Evolutionary conservation across 2,329 filamentous ascomycete genomes (phyloP).

Genomic region (Colletotrichum nymphaeae): DNA sequence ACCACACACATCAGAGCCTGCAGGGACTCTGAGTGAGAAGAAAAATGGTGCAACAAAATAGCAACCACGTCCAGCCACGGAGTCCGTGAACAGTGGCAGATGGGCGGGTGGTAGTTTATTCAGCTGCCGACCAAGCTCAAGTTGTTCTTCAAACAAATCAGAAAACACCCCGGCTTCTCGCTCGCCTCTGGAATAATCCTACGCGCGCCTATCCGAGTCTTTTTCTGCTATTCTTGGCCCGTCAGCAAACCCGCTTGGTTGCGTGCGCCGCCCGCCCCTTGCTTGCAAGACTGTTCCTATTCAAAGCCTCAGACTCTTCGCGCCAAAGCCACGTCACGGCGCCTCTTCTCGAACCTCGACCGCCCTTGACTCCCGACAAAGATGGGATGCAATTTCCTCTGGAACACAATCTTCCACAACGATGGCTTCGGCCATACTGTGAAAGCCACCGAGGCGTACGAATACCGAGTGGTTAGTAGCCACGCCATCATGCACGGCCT

Average conservation of each 20-base stretch:
- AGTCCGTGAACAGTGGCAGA: background rate
- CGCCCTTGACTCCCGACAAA: conserved; percentile 11
- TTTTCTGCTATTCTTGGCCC: conserved; percentile 9
- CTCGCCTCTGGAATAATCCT: background rate
- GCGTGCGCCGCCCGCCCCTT: conserved; percentile 1
- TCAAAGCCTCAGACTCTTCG: background rate
- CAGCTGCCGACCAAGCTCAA: background rate
- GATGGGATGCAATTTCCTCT: background rate
- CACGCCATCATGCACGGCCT: conserved; percentile 1
- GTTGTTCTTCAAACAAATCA: background rate
- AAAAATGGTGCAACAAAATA: background rate
- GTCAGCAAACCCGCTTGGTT: conserved; percentile 1
- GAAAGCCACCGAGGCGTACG: background rate
- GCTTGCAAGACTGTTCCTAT: background rate
- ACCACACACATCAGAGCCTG: background rate
- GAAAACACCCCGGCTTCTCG: background rate
- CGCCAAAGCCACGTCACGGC: conserved; percentile 13
- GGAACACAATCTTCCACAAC: conserved; percentile 2
- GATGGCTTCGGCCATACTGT: conserved; percentile 21
- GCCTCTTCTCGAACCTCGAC: conserved; percentile 16
- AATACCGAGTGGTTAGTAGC: background rate
- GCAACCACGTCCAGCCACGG: background rate
- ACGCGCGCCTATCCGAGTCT: background rate
- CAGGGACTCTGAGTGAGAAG: background rate
- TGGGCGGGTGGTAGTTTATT: background rate